Evolutionary conservation across 2,329 filamentous ascomycete genomes (phyloP).

Genomic region (Colletotrichum tabaci): DNA sequence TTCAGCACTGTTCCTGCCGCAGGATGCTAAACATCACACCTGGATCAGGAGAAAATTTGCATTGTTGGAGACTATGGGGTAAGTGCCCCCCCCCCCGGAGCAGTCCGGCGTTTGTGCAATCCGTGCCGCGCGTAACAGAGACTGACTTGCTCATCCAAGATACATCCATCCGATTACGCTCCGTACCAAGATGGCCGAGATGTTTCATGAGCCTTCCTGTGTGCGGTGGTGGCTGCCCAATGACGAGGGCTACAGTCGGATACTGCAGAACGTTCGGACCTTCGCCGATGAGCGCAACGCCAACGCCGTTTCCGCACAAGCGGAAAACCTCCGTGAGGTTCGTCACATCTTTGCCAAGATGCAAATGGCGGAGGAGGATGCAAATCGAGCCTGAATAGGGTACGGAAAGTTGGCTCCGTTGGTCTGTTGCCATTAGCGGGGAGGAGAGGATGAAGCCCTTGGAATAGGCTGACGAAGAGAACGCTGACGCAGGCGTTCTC

Average conservation of each 20-base stretch:
- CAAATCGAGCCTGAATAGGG: conserved; percentile 2
- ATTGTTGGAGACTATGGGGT: conserved; percentile 84
- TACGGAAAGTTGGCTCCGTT: not conserved
- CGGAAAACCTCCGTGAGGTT: conserved; percentile 81
- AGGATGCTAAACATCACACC: conserved; percentile 78
- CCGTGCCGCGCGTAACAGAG: not conserved
- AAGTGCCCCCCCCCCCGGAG: conserved; percentile 54
- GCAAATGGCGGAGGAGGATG: conserved; percentile 46
- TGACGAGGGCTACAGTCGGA: conserved; percentile 80
- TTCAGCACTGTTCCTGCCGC: conserved; percentile 83
- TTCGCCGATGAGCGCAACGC: conserved; percentile 85
- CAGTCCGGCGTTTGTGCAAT: conserved; percentile 28
- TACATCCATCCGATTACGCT: conserved; percentile 86
- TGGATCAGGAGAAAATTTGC: conserved; percentile 89
- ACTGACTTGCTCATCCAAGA: conserved; percentile 61
- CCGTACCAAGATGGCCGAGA: conserved; percentile 80
- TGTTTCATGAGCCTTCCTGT: conserved; percentile 81
- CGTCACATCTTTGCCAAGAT: conserved; percentile 80
- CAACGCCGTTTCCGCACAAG: conserved; percentile 68
- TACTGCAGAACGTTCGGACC: conserved; percentile 82
- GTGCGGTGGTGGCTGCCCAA: conserved; percentile 92
- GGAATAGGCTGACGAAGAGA: not conserved
- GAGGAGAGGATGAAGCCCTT: not conserved
- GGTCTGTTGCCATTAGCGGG: not conserved
- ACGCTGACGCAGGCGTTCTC: not conserved